A percentile compares a stretch with the other conserved stretches of the same genome.
These are phyloP conservation scores for Ettlia oleoabundans DNA, from an alignment of 139 green algal genomes.

Conservation along the genomic window DNA sequence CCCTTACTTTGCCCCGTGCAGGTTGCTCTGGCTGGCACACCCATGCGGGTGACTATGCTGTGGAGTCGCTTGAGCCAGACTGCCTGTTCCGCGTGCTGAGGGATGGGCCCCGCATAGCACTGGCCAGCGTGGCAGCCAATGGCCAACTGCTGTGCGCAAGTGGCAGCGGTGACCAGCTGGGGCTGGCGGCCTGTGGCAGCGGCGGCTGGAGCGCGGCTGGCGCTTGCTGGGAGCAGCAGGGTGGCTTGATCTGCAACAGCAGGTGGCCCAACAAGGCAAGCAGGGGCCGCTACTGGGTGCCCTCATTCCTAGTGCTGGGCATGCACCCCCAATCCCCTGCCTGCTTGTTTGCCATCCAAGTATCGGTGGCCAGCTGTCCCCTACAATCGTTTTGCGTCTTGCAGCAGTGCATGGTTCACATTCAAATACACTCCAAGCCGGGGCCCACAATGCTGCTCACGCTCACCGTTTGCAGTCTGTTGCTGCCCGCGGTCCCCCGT, in stretches of 20 bases:
- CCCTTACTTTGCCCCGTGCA: too few relatives aligned
- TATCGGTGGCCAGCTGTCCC: too few relatives aligned
- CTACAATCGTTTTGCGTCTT: not conserved
- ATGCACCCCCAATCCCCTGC: too few relatives aligned
- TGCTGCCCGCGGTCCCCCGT: too few relatives aligned
- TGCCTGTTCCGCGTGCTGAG: slow-evolving; percentile 27
- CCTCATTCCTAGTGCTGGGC: too few relatives aligned
- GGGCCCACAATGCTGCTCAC: too few relatives aligned
- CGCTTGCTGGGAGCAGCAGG: slow-evolving; percentile 1
- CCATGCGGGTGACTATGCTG: slow-evolving; percentile 6
- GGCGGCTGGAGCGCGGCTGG: not conserved
- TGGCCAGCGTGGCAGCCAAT: slow-evolving; percentile 8
- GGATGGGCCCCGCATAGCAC: slow-evolving; percentile 4
- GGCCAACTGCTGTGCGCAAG: slow-evolving; percentile 15
- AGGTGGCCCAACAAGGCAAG: slow-evolving; percentile 21
- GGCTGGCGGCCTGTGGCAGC: not conserved
- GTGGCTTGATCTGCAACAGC: slow-evolving; percentile 15
- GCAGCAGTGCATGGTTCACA: not conserved
- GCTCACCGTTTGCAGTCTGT: too few relatives aligned
- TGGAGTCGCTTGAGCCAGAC: slow-evolving; percentile 17
- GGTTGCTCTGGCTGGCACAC: slow-evolving; percentile 32
- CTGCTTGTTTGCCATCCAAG: too few relatives aligned
- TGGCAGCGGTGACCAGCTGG: slow-evolving; percentile 4
- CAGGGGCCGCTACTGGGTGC: too few relatives aligned
- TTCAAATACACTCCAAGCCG: too few relatives aligned